Evolutionary conservation across 2,329 filamentous ascomycete species (phyloP).

Genomic region (Arachnomyces sp.): DNA sequence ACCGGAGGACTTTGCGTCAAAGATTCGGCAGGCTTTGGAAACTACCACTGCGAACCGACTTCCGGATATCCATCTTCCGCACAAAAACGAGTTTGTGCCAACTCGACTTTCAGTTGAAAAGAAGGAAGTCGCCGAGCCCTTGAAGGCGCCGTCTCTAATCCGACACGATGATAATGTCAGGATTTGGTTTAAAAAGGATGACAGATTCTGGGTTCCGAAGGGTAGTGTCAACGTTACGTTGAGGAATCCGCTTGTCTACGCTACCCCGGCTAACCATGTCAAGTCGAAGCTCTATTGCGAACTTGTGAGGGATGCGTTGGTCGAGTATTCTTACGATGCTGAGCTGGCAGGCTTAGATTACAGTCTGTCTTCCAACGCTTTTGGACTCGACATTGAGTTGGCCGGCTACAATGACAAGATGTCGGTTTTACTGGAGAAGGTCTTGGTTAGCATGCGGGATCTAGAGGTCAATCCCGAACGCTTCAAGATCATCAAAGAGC

Average conservation of each 20-base stretch:
- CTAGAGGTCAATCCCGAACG: slow-evolving; percentile 77
- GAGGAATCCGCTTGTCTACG: slow-evolving; percentile 68
- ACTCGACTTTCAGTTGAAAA: slow-evolving; percentile 90
- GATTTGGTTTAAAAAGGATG: slow-evolving; percentile 97
- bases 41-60: slow-evolving; percentile 54
- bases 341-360: slow-evolving; percentile 87
- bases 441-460: slow-evolving; percentile 75
- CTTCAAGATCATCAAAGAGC: slow-evolving; percentile 87
- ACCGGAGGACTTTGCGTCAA: slow-evolving; percentile 63
- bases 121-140: slow-evolving; percentile 72
- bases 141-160: slow-evolving; percentile 69
- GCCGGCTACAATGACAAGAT: slow-evolving; percentile 97
- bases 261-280: slow-evolving; percentile 69
- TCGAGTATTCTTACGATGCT: slow-evolving; percentile 92
- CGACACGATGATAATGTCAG: slow-evolving; percentile 73
- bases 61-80: slow-evolving; percentile 71
- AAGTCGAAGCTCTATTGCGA: slow-evolving; percentile 76
- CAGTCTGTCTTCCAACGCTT: slow-evolving; percentile 61
- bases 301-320: slow-evolving; percentile 77
- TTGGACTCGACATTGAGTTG: slow-evolving; percentile 70
- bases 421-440: slow-evolving; percentile 79
- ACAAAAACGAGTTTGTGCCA: slow-evolving; percentile 93
- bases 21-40: slow-evolving; percentile 58
- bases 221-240: slow-evolving; percentile 77
- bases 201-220: slow-evolving; percentile 96